Conservation (phyloP, 2,329 filamentous ascomycete genomes). For the Aspergillus ruber region DNA sequence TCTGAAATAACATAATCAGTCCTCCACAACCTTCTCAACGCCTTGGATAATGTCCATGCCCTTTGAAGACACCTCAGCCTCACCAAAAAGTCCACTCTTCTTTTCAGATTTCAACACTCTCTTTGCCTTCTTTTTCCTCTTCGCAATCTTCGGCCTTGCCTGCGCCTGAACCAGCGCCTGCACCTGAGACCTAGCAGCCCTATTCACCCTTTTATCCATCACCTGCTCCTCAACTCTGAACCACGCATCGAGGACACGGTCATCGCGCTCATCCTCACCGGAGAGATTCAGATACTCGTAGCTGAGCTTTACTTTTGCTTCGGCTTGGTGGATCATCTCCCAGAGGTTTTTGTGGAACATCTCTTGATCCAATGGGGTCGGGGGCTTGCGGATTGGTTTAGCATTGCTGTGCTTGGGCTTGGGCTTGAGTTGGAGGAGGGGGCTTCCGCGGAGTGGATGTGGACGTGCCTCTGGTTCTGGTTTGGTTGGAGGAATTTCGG, state of each 20-base stretch:
- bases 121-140: neutral
- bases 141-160: neutral
- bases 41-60: neutral
- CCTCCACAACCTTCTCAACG: neutral
- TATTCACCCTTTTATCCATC: constrained; percentile 2
- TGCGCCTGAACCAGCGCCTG: neutral
- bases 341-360: constrained; percentile 10
- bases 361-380: constrained; percentile 9
- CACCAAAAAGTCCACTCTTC: neutral
- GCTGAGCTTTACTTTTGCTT: constrained; percentile 4
- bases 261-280: constrained; percentile 1
- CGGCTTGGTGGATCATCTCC: constrained; percentile 1
- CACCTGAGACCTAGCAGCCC: neutral
- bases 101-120: neutral
- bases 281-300: constrained; percentile 2
- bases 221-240: constrained; percentile 2
- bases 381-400: constrained; percentile 9
- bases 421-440: neutral
- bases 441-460: neutral
- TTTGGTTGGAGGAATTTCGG: neutral
- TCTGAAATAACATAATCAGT: no score
- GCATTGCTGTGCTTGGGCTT: neutral
- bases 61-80: neutral
- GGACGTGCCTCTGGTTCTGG: neutral
- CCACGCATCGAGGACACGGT: constrained; percentile 3